Evolutionary conservation across 345 rosid species (phyloP).

Genomic region (Iberis pinnata): DNA sequence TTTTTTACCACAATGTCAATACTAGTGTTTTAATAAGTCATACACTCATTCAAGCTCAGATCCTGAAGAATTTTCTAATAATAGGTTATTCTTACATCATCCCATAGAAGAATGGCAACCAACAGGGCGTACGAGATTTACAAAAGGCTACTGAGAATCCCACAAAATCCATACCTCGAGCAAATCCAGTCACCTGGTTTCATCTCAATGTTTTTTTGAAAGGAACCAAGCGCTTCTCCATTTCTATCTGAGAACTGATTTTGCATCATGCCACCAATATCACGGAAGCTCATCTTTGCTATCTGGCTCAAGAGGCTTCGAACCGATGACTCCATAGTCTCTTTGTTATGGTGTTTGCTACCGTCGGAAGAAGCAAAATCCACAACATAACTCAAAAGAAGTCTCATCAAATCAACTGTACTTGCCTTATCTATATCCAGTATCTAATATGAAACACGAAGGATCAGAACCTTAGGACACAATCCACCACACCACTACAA

Average conservation of each 20-base stretch:
- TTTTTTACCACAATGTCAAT: too few species aligned
- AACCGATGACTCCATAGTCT: slow-evolving; percentile 48
- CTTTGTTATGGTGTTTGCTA: slow-evolving; percentile 30
- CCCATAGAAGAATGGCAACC: background rate
- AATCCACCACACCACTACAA: background rate
- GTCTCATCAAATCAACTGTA: slow-evolving; percentile 69
- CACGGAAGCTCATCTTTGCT: slow-evolving; percentile 37
- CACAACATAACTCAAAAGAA: slow-evolving; percentile 62
- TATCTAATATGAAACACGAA: slow-evolving; percentile 33
- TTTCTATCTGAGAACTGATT: slow-evolving; percentile 37
- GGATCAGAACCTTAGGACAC: background rate
- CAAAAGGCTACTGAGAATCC: background rate
- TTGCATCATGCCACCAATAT: slow-evolving; percentile 25
- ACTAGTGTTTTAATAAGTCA: too few species aligned
- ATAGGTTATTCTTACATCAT: background rate
- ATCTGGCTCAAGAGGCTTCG: slow-evolving; percentile 54
- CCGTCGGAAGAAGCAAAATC: slow-evolving; percentile 30
- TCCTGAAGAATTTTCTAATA: background rate
- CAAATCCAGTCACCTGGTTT: slow-evolving; percentile 97
- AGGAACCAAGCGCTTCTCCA: slow-evolving; percentile 39
- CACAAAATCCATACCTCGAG: slow-evolving; percentile 41
- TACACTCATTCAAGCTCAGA: background rate
- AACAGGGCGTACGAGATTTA: background rate
- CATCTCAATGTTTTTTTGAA: slow-evolving; percentile 52
- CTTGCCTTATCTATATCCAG: slow-evolving; percentile 36